Conservation (phyloP, 2,329 filamentous ascomycete species). For the Hymenotorrendiella dingleyae region DNA sequence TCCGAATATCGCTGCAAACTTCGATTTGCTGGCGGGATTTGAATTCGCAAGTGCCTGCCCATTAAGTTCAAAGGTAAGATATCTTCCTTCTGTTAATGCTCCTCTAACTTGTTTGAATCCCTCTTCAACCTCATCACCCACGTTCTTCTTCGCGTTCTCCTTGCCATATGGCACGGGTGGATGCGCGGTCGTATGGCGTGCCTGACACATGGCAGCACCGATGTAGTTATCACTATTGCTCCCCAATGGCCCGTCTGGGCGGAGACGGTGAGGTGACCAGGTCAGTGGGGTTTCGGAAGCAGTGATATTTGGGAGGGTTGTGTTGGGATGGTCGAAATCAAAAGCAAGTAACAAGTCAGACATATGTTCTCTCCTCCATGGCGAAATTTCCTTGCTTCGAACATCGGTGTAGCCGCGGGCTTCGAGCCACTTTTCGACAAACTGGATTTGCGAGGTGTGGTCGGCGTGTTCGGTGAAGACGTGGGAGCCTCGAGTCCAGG, state of each 20-base stretch:
- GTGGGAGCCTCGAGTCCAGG: constrained; percentile 47
- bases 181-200: constrained; percentile 31
- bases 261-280: neutral
- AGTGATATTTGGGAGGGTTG: constrained; percentile 40
- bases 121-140: constrained; percentile 38
- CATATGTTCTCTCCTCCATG: constrained; percentile 42
- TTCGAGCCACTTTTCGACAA: constrained; percentile 43
- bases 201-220: constrained; percentile 39
- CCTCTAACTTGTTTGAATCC: constrained; percentile 48
- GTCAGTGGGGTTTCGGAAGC: constrained; percentile 21
- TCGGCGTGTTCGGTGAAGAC: constrained; percentile 50
- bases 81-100: constrained; percentile 49
- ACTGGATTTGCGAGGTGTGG: constrained; percentile 50
- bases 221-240: constrained; percentile 37
- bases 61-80: constrained; percentile 42
- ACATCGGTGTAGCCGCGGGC: constrained; percentile 34
- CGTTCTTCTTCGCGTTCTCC: constrained; percentile 31
- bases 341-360: constrained; percentile 42
- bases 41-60: constrained; percentile 37
- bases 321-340: constrained; percentile 40
- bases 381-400: constrained; percentile 35
- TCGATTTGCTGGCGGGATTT: too few species aligned
- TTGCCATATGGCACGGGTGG: constrained; percentile 43
- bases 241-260: constrained; percentile 4
- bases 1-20: too few species aligned